Conservation (phyloP, 305 asterid genomes). For the Fraxinus sp. region DNA sequence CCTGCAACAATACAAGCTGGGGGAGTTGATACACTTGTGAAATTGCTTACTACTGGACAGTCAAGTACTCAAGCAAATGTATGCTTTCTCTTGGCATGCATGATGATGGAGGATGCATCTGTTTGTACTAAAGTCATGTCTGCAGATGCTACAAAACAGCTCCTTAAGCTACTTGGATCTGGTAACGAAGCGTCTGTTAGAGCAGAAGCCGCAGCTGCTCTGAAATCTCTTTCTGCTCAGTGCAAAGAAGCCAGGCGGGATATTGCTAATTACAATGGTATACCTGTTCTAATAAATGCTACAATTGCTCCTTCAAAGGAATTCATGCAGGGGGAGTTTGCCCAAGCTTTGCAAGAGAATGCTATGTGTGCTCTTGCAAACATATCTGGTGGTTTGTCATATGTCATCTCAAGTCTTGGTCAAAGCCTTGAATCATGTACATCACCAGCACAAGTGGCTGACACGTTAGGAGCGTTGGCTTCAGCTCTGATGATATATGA, state of each 20-base stretch:
- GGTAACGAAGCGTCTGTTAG: conserved; percentile 92
- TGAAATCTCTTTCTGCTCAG: conserved; percentile 95
- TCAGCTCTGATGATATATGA: conserved; percentile 99
- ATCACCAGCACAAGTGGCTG: conserved; percentile 95
- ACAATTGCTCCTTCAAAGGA: conserved; percentile 99
- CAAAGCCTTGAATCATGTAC: conserved; percentile 95
- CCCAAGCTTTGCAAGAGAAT: conserved; percentile 99
- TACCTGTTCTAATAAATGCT: conserved; percentile 91
- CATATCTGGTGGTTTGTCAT: conserved; percentile 96
- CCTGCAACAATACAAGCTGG: conserved; percentile 77
- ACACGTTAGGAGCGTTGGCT: conserved; percentile 96
- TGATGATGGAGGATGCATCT: conserved; percentile 98
- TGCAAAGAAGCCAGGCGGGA: conserved; percentile 88
- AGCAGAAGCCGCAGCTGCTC: conserved; percentile 98
- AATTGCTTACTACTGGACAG: conserved; percentile 79
- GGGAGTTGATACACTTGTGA: conserved; percentile 89
- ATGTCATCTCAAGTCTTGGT: conserved; percentile 96
- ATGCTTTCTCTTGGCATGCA: conserved; percentile 93
- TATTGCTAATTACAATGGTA: conserved; percentile 85
- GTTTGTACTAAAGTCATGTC: conserved; percentile 76
- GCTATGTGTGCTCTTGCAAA: conserved; percentile 99
- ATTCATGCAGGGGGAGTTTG: conserved; percentile 98
- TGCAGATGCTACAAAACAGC: conserved; percentile 84
- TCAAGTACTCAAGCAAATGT: conserved; percentile 93
- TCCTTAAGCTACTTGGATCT: conserved; percentile 83